Evolutionary conservation across 176 grass and related monocot genomes (phyloP).

Genomic region (Cenchrus americanus): DNA sequence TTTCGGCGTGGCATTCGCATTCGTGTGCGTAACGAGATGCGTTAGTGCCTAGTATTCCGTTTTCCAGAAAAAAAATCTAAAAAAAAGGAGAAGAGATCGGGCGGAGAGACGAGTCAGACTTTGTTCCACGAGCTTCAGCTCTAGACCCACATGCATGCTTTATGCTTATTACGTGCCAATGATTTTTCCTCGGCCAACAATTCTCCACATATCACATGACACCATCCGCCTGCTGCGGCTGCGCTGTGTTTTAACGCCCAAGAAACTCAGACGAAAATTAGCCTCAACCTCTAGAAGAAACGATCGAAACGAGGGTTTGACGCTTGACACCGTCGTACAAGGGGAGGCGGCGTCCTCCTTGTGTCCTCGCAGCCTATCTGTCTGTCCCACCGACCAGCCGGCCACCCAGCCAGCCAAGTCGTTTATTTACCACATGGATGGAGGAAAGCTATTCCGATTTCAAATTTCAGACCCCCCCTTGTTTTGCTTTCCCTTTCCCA

Average conservation of each 20-base stretch:
- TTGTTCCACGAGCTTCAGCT: neutral
- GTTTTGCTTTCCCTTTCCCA: neutral
- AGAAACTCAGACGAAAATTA: too few species aligned
- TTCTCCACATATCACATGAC: neutral
- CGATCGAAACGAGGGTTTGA: neutral
- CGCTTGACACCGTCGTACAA: slow-evolving; percentile 28
- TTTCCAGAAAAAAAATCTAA: neutral
- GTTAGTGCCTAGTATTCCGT: neutral
- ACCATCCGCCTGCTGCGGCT: too few species aligned
- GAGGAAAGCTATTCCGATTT: neutral
- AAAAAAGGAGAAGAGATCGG: too few species aligned
- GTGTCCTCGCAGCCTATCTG: too few species aligned
- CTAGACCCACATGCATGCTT: neutral
- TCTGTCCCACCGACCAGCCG: slow-evolving; percentile 1
- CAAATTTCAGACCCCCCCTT: neutral
- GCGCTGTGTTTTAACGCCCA: too few species aligned
- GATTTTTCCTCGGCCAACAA: neutral
- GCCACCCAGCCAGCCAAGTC: neutral
- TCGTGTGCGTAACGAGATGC: slow-evolving; percentile 3
- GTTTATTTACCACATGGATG: neutral
- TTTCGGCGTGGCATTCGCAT: slow-evolving; percentile 4
- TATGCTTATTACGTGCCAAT: too few species aligned
- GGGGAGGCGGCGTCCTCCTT: neutral
- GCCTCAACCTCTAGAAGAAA: too few species aligned
- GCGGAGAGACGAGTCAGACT: neutral